Conservation (phyloP, 495 filamentous ascomycete species). For the Daldinia caldariorum region DNA sequence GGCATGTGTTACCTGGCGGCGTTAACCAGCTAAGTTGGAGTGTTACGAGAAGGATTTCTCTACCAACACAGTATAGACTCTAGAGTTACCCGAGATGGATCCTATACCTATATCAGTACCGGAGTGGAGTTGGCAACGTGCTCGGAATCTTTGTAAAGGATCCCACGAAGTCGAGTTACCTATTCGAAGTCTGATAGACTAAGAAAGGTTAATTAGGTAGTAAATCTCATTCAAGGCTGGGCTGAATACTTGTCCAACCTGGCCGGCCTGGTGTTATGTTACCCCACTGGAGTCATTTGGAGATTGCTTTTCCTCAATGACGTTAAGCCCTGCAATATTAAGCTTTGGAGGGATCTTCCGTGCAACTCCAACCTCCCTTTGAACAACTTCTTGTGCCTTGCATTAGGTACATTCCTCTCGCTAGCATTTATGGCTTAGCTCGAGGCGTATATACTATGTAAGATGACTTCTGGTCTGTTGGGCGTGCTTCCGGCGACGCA, state of each 20-base stretch:
- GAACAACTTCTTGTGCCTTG: slow-evolving; percentile 28
- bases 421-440: slow-evolving; percentile 14
- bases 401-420: slow-evolving; percentile 24
- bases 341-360: slow-evolving; percentile 20
- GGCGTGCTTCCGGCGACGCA: slow-evolving; percentile 16
- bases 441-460: background rate
- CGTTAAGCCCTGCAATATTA: slow-evolving; percentile 24
- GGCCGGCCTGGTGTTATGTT: slow-evolving; percentile 5
- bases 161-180: background rate
- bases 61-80: background rate
- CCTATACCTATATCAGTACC: background rate
- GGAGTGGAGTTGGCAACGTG: background rate
- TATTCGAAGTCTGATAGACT: slow-evolving; percentile 6
- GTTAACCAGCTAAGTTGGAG: slow-evolving; percentile 2
- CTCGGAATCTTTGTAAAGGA: background rate
- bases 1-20: background rate
- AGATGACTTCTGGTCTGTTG: background rate
- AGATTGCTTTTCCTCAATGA: slow-evolving; percentile 30
- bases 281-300: slow-evolving; percentile 33
- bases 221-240: slow-evolving; percentile 2
- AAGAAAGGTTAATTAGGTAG: slow-evolving; percentile 5
- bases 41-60: slow-evolving; percentile 29
- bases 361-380: slow-evolving; percentile 34
- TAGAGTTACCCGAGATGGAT: background rate
- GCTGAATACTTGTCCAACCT: slow-evolving; percentile 1